phyloP scores from a whole-genome alignment of 306 rosid species.

The Sesbania bispinosa region DNA sequence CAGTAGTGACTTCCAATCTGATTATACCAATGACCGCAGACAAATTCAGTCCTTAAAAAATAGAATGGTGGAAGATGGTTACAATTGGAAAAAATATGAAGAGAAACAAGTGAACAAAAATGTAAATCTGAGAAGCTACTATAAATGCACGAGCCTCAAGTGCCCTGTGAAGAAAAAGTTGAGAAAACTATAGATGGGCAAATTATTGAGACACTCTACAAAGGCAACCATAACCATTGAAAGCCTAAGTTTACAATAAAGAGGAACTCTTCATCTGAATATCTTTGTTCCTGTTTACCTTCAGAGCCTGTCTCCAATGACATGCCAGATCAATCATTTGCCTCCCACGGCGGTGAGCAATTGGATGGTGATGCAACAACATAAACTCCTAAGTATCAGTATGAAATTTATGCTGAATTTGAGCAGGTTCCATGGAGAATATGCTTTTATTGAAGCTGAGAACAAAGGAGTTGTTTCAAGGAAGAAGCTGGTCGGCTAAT shows the following conservation, averaged over 20 bases:
- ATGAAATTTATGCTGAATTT: conserved; percentile 24
- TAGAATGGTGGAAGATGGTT: conserved; percentile 62
- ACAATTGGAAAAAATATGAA: conserved; percentile 75
- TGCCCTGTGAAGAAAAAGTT: conserved; percentile 70
- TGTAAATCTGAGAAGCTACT: conserved; percentile 67
- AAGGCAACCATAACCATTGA: conserved; percentile 70
- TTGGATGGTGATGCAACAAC: conserved; percentile 47
- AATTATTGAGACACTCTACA: conserved; percentile 54
- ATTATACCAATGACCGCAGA: conserved; percentile 7
- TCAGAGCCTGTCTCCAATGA: conserved; percentile 28
- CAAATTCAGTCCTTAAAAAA: conserved; percentile 35
- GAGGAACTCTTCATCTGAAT: conserved; percentile 47
- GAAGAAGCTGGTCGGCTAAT: no score
- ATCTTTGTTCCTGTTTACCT: conserved; percentile 39
- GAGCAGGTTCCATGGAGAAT: background rate
- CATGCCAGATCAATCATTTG: conserved; percentile 44
- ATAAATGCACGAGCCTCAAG: conserved; percentile 62
- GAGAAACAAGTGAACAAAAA: conserved; percentile 66
- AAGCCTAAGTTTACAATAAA: conserved; percentile 38
- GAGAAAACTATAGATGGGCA: conserved; percentile 65
- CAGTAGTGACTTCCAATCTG: no score
- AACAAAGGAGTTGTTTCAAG: no score
- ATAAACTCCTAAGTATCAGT: conserved; percentile 50
- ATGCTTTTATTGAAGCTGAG: no score
- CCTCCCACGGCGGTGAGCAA: conserved; percentile 35